Evolutionary conservation across 345 rosid genomes (phyloP), one percentile per base, ranked within the genome.

Genomic region (Dipteronia sinensis): DNA sequence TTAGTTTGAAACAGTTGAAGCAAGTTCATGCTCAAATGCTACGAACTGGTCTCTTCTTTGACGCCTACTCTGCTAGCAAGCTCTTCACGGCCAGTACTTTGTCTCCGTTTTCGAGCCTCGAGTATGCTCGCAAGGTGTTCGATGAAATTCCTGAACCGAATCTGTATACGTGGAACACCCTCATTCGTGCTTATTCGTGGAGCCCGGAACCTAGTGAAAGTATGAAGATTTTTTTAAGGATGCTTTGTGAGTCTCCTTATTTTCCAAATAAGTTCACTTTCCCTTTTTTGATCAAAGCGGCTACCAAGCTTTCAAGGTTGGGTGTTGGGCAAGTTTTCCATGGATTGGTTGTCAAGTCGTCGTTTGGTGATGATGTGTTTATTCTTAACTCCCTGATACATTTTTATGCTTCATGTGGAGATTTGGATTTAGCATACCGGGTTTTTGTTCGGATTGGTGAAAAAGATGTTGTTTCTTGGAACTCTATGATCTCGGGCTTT

Each of bases 381-480:
- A 80, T 89, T 13, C 79, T 79, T 6, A 92, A 92, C 72, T 90
- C 97, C 0, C 77, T 90, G 55, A 87, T 92, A 75, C 89, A 90
- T 82, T 86, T 90, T 75, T 92, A 92, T 70, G 82, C 87, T 25
- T 83, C 88, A 0, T 89, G 88, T 38, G 90, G 89, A 44, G 87
- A 90, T 82, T 71, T 89, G 61, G 94, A 86, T 87, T 81, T 82
- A 2, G 93, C 94, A 7, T 82, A 83, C 80, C 76, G 85, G 71
- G 90, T 88, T 42, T 92, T 92, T 31, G 51, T 72, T 61, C 88
- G 76, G 79, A 87, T 83, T 51, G 75, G 73, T 72, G 78, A 76
- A 65, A 90, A 89, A 25, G 97, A 92, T 42, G 89, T 89, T 65
- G 93, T 90, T 72, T 92, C 97, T 1, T 92, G 97, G 97, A 92